A percentile compares a stretch with the other conserved stretches of the same genome.
Evolutionary conservation across 1,284 basidiomycete species (phyloP).

Genomic region (Tilletia indica): DNA sequence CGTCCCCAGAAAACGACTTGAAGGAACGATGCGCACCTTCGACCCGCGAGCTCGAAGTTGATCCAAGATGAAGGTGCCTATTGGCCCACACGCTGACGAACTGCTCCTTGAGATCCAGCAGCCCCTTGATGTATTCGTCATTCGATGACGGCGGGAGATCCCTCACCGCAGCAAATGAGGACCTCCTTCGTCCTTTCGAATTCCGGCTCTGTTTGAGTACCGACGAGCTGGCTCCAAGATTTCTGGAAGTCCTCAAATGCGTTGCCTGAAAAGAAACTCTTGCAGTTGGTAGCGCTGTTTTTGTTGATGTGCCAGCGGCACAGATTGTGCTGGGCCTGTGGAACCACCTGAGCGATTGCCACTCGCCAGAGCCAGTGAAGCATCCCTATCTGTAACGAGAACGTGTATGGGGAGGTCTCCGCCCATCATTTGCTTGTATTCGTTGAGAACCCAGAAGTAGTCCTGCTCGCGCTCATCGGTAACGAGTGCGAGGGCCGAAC

Average conservation of each 20-base stretch:
- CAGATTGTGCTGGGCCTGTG: not conserved
- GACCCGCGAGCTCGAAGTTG: not conserved
- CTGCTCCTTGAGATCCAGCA: not conserved
- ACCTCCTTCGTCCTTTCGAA: not conserved
- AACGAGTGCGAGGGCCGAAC: not conserved
- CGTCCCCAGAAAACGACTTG: not conserved
- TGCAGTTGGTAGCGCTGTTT: not conserved
- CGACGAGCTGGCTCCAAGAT: not conserved
- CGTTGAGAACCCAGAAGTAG: not conserved
- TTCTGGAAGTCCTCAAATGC: not conserved
- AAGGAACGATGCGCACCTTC: not conserved
- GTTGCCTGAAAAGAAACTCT: not conserved
- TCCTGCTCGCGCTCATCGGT: not conserved
- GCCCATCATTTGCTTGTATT: not conserved
- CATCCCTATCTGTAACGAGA: not conserved
- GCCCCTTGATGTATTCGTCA: not conserved
- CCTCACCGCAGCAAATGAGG: not conserved
- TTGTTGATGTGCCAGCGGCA: not conserved
- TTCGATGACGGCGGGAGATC: not conserved
- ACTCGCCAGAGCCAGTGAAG: not conserved
- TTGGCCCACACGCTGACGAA: not conserved
- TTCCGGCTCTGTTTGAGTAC: not conserved
- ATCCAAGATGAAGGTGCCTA: not conserved
- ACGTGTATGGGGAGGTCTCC: not conserved
- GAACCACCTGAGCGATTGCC: not conserved